Conservation (phyloP, 768 basidiomycete genomes). For the Leucosporidium creatinivorum region DNA sequence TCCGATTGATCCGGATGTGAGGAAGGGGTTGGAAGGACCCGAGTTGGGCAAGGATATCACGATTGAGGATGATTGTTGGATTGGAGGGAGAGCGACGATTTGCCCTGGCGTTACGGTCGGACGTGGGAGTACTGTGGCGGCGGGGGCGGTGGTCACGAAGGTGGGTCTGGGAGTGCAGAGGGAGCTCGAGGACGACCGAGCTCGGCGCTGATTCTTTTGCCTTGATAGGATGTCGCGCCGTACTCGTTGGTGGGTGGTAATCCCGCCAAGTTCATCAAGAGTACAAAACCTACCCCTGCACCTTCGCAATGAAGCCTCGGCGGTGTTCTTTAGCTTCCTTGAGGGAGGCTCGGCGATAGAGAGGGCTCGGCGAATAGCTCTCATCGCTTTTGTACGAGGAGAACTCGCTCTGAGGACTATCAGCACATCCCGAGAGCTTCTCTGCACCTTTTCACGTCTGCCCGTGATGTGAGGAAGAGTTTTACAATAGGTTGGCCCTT, state of each 20-base stretch:
- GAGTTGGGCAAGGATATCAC: constrained; percentile 40
- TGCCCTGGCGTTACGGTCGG: constrained; percentile 41
- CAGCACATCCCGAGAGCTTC: no score
- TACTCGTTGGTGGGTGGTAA: neutral
- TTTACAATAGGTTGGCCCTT: no score
- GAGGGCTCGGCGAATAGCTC: no score
- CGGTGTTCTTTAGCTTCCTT: no score
- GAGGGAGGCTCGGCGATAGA: no score
- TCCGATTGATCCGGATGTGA: constrained; percentile 28
- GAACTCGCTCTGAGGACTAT: no score
- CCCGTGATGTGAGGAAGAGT: no score
- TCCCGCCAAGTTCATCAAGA: neutral
- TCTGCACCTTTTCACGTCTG: no score
- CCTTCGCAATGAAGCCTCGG: no score
- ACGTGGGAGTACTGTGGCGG: constrained; percentile 40
- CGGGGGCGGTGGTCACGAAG: constrained; percentile 41
- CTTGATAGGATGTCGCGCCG: neutral
- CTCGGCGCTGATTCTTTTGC: neutral
- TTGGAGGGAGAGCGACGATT: constrained; percentile 40
- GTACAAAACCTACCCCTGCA: no score
- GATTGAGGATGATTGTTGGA: constrained; percentile 44
- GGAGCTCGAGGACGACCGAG: neutral
- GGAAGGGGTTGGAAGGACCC: constrained; percentile 38
- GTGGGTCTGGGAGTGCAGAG: constrained; percentile 1
- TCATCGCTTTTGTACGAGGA: no score